Conservation (phyloP, 176 grass and related monocot genomes). For the Lolium rigidum region DNA sequence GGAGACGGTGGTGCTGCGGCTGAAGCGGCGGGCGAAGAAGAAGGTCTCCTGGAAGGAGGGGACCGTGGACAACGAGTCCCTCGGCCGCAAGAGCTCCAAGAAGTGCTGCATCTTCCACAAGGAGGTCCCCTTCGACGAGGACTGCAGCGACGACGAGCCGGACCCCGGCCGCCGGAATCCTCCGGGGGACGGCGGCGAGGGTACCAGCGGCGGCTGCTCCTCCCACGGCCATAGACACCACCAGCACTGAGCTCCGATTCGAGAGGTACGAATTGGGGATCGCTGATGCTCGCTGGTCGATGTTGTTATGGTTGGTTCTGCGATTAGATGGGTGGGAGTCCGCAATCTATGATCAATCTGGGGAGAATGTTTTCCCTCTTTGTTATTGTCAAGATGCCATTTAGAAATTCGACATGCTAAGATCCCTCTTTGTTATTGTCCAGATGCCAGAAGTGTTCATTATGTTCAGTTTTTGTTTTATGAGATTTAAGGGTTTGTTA, state of each 20-base stretch:
- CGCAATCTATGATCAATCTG: neutral
- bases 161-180: constrained; percentile 17
- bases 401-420: neutral
- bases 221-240: constrained; percentile 49
- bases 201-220: constrained; percentile 40
- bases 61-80: constrained; percentile 94
- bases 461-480: no score
- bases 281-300: neutral
- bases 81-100: constrained; percentile 92
- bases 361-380: neutral
- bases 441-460: no score
- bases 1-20: constrained; percentile 73
- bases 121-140: constrained; percentile 89
- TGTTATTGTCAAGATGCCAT: neutral
- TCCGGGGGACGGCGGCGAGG: constrained; percentile 38
- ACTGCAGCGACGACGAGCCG: constrained; percentile 88
- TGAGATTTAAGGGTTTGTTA: neutral
- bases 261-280: neutral
- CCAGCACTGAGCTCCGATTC: constrained; percentile 35
- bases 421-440: neutral
- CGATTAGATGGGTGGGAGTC: neutral
- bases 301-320: neutral
- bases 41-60: constrained; percentile 97
- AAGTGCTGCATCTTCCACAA: constrained; percentile 99
- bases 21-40: constrained; percentile 77